Base-by-base conservation (phyloP, 257 asterid species). In the Penstemon barbatus region DNA sequence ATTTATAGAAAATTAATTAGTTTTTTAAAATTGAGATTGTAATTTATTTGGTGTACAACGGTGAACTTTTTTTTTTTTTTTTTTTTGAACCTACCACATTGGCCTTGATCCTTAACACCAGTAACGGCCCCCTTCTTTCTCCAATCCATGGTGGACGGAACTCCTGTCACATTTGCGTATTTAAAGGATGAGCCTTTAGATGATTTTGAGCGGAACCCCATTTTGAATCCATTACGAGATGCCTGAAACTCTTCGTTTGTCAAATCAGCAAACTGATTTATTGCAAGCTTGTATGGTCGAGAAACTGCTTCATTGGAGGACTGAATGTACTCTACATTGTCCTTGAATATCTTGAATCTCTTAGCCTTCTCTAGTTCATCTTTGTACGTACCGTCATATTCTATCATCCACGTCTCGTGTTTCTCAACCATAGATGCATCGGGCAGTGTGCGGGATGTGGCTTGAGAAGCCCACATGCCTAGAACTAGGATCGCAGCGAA, bases 371-470 rank as follows among this genome's bases (percentile, higher is more conserved):
- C 84, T 0, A 50, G 57, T 0, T 57, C 71, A 12, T 74, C 82
- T 68, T 57, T 76, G 66, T 83, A 83, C 1, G 59, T 72, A 10
- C 84, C 80, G 3, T 78, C 83, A 44, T 69, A 43, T 40, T 38
- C 68, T 7, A 63, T 57, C 77, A 78, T 78, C 84, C 84, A 83
- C 2, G 33, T 11, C 48, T 81, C 79, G 57, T 81, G 78, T 43
- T 15, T 73, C 56, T 74, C 74, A 1, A 57, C 60, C 65, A 78
- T 68, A 0, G 76, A 68, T 11, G 66, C 73, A 53, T 71, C 79
- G 0, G 66, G 73, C 8, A 65, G 19, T 18, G 77, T 66, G 9
- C 81, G 79, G 0, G 79, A 77, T 9, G 66, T 33, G 61, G 71
- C 38, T 45, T 39, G 71, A 65, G 60, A 71, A 46, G 51, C 77